Percentiles rank a stretch among this genome's conserved stretches.
Conservation (phyloP, 1,139 yeast genomes). For the Hanseniaspora gamundiae region DNA sequence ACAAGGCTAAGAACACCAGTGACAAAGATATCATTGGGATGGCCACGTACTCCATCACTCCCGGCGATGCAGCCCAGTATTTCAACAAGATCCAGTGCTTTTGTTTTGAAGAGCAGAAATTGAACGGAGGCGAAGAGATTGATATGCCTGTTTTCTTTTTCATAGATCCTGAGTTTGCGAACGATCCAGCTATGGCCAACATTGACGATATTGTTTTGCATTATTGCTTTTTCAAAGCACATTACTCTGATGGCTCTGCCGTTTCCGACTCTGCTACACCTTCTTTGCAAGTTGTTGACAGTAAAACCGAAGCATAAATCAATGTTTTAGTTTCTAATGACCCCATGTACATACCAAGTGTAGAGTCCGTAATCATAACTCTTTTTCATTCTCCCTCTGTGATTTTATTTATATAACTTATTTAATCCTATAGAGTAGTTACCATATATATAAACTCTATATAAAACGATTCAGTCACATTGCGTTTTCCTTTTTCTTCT, state of each 20-base stretch:
- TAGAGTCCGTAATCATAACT: too few relatives aligned
- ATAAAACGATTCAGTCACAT: too few relatives aligned
- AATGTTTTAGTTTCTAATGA: too few relatives aligned
- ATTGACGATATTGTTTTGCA: slow-evolving; percentile 84
- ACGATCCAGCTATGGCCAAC: slow-evolving; percentile 86
- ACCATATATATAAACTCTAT: too few relatives aligned
- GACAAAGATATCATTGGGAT: slow-evolving; percentile 90
- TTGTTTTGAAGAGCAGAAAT: slow-evolving; percentile 92
- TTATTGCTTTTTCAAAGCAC: slow-evolving; percentile 73
- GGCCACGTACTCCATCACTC: slow-evolving; percentile 96
- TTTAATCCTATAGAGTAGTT: too few relatives aligned
- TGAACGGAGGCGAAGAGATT: slow-evolving; percentile 93
- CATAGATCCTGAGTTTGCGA: slow-evolving; percentile 94
- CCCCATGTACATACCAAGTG: too few relatives aligned
- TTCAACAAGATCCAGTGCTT: slow-evolving; percentile 95
- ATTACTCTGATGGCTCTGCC: slow-evolving; percentile 26
- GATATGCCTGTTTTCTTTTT: slow-evolving; percentile 99
- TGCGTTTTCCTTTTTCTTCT: too few relatives aligned
- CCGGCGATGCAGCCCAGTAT: slow-evolving; percentile 92
- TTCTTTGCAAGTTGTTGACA: slow-evolving; percentile 6
- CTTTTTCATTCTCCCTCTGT: too few relatives aligned
- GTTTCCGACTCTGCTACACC: slow-evolving; percentile 14
- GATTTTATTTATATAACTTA: too few relatives aligned
- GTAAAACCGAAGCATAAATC: slow-evolving; percentile 5
- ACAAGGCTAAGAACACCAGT: slow-evolving; percentile 78